Percentiles rank a stretch among this genome's conserved stretches.
Evolutionary conservation across 176 grass and related monocot species (phyloP).

Genomic region (Avena sativa): DNA sequence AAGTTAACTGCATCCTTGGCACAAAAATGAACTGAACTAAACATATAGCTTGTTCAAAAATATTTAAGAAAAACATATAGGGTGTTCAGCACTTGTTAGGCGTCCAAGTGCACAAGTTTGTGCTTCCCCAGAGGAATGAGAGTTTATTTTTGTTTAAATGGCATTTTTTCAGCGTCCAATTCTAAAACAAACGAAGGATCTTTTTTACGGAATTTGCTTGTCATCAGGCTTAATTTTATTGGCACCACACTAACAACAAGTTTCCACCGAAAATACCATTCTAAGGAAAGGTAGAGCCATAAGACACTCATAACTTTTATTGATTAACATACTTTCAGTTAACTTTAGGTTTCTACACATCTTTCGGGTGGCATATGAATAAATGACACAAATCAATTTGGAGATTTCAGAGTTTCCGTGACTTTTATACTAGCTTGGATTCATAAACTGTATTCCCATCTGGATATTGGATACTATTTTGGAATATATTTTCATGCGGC

Average conservation of each 20-base stretch:
- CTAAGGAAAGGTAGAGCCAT: neutral
- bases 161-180: neutral
- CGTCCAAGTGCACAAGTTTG: neutral
- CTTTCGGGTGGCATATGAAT: conserved; percentile 8
- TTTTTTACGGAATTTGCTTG: neutral
- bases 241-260: neutral
- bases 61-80: neutral
- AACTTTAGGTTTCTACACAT: neutral
- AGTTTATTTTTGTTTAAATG: neutral
- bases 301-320: neutral
- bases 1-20: neutral
- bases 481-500: neutral
- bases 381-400: neutral
- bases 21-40: neutral
- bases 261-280: neutral
- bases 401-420: neutral
- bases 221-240: neutral
- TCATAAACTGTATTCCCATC: neutral
- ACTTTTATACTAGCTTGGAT: conserved; percentile 16
- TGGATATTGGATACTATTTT: neutral
- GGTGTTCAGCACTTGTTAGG: neutral
- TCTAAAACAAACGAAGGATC: neutral
- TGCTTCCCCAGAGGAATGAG: neutral
- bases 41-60: too few species aligned
- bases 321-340: neutral